Evolutionary conservation across 2,329 filamentous ascomycete genomes (phyloP), one percentile per base, ranked within the genome.

Genomic region (Tolypocladium sp.): DNA sequence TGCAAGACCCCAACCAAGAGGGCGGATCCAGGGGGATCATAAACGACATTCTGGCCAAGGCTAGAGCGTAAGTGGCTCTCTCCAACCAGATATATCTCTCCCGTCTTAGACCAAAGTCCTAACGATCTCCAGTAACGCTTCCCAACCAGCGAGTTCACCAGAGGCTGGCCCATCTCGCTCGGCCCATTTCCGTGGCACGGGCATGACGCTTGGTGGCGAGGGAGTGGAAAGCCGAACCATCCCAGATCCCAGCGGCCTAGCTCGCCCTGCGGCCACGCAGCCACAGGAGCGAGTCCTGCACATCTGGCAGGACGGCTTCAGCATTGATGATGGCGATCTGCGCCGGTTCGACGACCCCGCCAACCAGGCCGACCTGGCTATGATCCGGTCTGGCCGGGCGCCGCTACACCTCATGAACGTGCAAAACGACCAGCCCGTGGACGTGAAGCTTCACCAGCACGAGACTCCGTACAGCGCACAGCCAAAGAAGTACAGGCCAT

Each of bases 231-330:
- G 88, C 65, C 83, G 85, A 60, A 77, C 78, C 30, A 83, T 94
- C 56, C 84, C 86, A 51, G 85, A 90, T 63, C 83, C 88, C 35
- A 72, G 62, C 0, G 71, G 71, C 4, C 61, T 67, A 64, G 25
- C 72, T 64, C 65, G 63, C 30, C 37, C 68, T 12, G 46, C 65
- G n/a, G 68, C 63, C 20, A 63, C 70, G 2, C 76, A 81, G 40
- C 80, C 82, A 6, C 84, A 89, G 61, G 84, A 85, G 56, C 86
- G 90, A 56, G 82, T 85, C 13, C 79, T 95, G 57, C 90, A 93
- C 68, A 80, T 94, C 52, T 95, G 91, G 91, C 81, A 82, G 49
- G 87, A 95, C 69, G 91, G 91, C 17, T 93, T 94, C 75, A 93
- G 89, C 63, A 86, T 95, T 61, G 90, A 92, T 61, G 89, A 94